These are phyloP conservation scores for Tirmania nivea DNA, from an alignment of 495 filamentous ascomycete species.

Conservation along the genomic window DNA sequence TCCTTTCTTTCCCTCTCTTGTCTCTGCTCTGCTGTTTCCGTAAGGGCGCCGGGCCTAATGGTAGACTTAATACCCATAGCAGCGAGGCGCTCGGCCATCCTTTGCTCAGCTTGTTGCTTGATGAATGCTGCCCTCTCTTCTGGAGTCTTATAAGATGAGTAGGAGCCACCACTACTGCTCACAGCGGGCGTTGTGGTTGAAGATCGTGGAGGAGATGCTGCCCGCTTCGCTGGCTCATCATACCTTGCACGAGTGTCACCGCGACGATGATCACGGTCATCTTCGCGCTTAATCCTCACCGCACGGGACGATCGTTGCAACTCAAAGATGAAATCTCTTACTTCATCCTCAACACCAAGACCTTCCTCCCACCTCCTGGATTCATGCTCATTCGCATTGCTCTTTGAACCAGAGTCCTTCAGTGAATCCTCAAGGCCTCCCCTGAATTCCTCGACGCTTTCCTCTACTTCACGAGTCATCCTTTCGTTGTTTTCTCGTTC, in stretches of 20 bases:
- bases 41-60: constrained; percentile 15
- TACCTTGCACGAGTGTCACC: constrained; percentile 8
- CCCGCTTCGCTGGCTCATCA: constrained; percentile 6
- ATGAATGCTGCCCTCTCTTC: constrained; percentile 91
- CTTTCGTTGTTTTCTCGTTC: constrained; percentile 86
- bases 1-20: constrained; percentile 76
- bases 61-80: constrained; percentile 70
- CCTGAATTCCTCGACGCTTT: constrained; percentile 79
- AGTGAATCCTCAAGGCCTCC: constrained; percentile 65
- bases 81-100: constrained; percentile 93
- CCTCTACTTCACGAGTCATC: constrained; percentile 93
- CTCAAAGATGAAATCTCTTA: constrained; percentile 94
- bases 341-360: constrained; percentile 85
- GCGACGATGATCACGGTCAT: constrained; percentile 27
- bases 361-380: constrained; percentile 88
- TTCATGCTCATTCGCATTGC: constrained; percentile 55
- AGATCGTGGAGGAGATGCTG: constrained; percentile 23
- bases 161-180: constrained; percentile 28
- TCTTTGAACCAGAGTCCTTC: constrained; percentile 39
- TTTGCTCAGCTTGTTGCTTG: constrained; percentile 86
- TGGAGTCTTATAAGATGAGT: constrained; percentile 65
- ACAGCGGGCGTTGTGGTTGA: constrained; percentile 24
- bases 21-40: constrained; percentile 62
- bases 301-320: constrained; percentile 65
- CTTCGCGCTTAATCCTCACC: constrained; percentile 52